Base-by-base conservation (phyloP, 805 yeast genomes). In the Candida krabiensis region DNA sequence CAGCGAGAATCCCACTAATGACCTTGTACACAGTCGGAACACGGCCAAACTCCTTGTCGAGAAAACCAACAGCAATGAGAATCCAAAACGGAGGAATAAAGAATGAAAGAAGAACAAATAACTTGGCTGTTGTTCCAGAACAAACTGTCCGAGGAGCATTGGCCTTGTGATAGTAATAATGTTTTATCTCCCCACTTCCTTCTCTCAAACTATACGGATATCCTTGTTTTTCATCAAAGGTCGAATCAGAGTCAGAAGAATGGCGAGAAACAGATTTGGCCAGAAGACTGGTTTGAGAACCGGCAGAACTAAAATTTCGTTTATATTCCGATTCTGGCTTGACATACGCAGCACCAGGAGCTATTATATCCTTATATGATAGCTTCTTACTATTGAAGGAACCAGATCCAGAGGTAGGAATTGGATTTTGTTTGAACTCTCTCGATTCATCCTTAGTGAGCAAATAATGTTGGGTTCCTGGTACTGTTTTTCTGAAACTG, bases 31-130 rank as follows among this genome's bases (percentile, higher is more conserved):
- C 19, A 11, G 26, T 30, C 8, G 55, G 53, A 11, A 60, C 27
- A 6, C 26, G 38, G 6, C 63, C 65, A 33, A 56, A 47, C 6
- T 42, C 42, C 12, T 36, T 38, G 40, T 60, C 64, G 11, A 57
- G 25, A 24, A 40, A 49, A 8, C 65, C 65, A 2, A 44, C 38
- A 2, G 54, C 47, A 11, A 60, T 53, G 9, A 60, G 28, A 7
- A 57, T 38, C 53, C 57, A 55, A 28, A 60, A 49, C 7, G 65
- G 63, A 9, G 64, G 64, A 12, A 53, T 52, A 12, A 60, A 9
- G 15, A 52, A 31, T 4, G 61, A 50, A 12, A 47, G 14, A 3
- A 52, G 22, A 2, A 60, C 22, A 9, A 57, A 36, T 2, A 52
- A 5, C 6, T 49, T 16, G 1, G 59, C 58, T 6, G 38, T 43